These are phyloP conservation scores for Neopestalotiopsis rosae DNA, from an alignment of 2,329 filamentous ascomycete genomes.

Conservation along the genomic window DNA sequence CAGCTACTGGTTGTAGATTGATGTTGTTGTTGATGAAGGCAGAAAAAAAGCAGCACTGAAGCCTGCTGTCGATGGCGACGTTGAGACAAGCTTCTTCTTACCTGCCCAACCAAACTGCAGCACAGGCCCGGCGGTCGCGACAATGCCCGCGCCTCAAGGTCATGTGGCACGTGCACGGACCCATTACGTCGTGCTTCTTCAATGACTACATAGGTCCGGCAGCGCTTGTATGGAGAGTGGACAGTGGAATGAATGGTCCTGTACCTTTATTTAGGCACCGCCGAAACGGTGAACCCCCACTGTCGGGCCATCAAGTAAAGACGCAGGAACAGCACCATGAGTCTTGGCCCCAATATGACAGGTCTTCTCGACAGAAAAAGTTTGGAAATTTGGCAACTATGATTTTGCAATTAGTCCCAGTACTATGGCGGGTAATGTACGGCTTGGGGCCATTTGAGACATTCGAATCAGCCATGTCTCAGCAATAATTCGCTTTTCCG, in stretches of 20 bases:
- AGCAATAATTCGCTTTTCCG: neutral
- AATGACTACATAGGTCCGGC: neutral
- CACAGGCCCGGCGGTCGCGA: constrained; percentile 4
- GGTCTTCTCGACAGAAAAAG: too few species aligned
- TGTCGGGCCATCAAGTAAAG: too few species aligned
- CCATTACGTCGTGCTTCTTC: neutral
- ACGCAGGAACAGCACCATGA: too few species aligned
- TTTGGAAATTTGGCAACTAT: too few species aligned
- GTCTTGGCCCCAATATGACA: too few species aligned
- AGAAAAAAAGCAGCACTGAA: neutral
- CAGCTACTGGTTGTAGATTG: neutral
- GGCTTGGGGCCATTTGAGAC: neutral
- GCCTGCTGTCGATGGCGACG: constrained; percentile 3
- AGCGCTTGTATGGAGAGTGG: neutral
- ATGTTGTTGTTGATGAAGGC: neutral
- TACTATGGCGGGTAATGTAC: neutral
- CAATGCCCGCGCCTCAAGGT: neutral
- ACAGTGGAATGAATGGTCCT: too few species aligned
- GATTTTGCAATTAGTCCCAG: too few species aligned
- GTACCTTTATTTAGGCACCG: too few species aligned
- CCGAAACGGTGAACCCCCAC: too few species aligned
- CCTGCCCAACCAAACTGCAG: neutral
- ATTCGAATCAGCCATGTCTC: neutral
- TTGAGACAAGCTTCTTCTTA: constrained; percentile 13
- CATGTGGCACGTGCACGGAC: constrained; percentile 11